A percentile compares a stretch with the other conserved stretches of the same genome.
phyloP scores from a whole-genome alignment of 2,329 filamentous ascomycete genomes.

The Arachnomyces sp. region DNA sequence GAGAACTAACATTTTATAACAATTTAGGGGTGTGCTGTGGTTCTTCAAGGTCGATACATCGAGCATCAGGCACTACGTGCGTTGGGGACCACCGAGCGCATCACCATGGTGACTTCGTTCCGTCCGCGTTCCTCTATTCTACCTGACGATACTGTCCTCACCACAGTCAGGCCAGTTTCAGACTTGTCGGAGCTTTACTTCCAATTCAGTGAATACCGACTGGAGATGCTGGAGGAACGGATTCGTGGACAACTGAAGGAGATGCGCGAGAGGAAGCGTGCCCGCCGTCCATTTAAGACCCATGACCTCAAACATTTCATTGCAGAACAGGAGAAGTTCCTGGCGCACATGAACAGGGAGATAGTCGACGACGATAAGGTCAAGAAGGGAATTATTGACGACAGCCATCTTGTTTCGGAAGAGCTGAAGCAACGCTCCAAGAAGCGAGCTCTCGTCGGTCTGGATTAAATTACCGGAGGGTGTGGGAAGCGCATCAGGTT shows the following conservation, averaged over 20 bases:
- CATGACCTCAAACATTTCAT: constrained; percentile 21
- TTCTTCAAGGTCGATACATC: constrained; percentile 62
- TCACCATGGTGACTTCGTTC: constrained; percentile 61
- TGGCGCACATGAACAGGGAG: constrained; percentile 34
- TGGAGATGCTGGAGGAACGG: constrained; percentile 56
- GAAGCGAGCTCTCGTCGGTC: constrained; percentile 15
- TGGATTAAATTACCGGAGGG: no score
- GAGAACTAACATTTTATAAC: not conserved
- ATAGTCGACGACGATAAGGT: constrained; percentile 36
- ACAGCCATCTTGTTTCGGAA: constrained; percentile 30
- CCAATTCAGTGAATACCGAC: constrained; percentile 55
- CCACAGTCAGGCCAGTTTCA: constrained; percentile 53
- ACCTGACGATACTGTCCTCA: constrained; percentile 55
- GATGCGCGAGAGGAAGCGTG: constrained; percentile 25
- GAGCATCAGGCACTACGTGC: constrained; percentile 56
- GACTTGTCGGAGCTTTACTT: constrained; percentile 52
- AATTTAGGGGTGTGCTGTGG: constrained; percentile 51
- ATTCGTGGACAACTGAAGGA: constrained; percentile 40
- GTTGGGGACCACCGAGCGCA: constrained; percentile 52
- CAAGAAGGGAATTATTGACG: constrained; percentile 27
- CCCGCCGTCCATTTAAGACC: constrained; percentile 26
- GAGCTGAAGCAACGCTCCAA: constrained; percentile 24
- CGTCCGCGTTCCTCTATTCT: constrained; percentile 49
- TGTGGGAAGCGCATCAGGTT: no score
- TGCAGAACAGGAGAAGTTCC: constrained; percentile 19